A percentile compares a stretch with the other conserved stretches of the same genome.
Conservation (phyloP, 305 asterid genomes). For the Salvia sclarea region DNA sequence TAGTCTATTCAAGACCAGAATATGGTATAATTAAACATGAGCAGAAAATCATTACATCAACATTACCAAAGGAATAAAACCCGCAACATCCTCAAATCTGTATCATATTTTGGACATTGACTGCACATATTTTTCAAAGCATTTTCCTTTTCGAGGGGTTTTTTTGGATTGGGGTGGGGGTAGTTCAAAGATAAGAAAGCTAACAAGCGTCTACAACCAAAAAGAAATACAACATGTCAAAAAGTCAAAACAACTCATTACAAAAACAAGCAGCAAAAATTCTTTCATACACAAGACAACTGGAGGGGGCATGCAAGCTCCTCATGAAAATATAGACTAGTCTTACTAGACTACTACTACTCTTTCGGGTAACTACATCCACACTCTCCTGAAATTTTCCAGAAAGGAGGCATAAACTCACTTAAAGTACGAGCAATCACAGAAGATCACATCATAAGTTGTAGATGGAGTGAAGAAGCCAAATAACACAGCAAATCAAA, state of each 20-base stretch:
- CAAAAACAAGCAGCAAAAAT: conserved; percentile 24
- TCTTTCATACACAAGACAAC: conserved; percentile 34
- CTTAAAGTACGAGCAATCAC: conserved; percentile 41
- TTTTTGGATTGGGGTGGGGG: not conserved
- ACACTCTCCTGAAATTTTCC: conserved; percentile 21
- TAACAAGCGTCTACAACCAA: conserved; percentile 16
- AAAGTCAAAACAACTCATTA: conserved; percentile 26
- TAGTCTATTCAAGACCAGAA: not conserved
- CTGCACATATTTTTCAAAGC: conserved; percentile 14
- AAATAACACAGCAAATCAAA: conserved; percentile 67
- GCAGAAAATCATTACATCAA: not conserved
- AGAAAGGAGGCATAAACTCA: conserved; percentile 34
- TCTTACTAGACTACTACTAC: conserved; percentile 29
- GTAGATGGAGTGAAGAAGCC: conserved; percentile 64
- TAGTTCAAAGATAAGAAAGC: conserved; percentile 17
- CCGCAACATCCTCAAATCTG: not conserved
- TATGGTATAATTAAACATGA: not conserved
- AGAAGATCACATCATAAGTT: conserved; percentile 48
- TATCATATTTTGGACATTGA: not conserved
- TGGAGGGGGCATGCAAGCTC: conserved; percentile 29
- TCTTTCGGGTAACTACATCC: conserved; percentile 22
- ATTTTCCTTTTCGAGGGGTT: not conserved
- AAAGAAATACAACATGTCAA: conserved; percentile 18
- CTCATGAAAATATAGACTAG: conserved; percentile 31
- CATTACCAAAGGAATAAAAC: not conserved